phyloP scores from a whole-genome alignment of 495 filamentous ascomycete species.

The Penicillium samsonianum region DNA sequence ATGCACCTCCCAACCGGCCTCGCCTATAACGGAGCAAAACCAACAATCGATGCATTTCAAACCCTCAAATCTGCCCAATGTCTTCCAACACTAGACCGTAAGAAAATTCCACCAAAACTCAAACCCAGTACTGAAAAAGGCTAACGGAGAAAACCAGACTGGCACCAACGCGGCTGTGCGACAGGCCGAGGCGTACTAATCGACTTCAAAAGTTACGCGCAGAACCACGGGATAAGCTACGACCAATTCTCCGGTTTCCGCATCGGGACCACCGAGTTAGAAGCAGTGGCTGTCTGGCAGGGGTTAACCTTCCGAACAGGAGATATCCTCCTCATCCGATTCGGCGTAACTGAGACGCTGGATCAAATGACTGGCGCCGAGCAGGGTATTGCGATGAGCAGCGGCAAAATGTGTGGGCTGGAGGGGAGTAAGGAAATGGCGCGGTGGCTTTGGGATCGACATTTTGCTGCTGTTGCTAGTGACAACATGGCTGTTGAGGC shows the following conservation, averaged over 20 bases:
- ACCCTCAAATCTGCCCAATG: background rate
- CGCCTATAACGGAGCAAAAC: constrained; percentile 55
- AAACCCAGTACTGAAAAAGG: background rate
- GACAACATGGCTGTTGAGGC: constrained; percentile 36
- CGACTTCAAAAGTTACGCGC: constrained; percentile 45
- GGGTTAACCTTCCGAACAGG: constrained; percentile 37
- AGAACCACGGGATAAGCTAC: constrained; percentile 34
- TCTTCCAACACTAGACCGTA: constrained; percentile 29
- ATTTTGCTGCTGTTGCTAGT: constrained; percentile 36
- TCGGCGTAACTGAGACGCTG: constrained; percentile 44
- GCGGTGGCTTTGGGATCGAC: constrained; percentile 35
- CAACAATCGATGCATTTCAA: constrained; percentile 18
- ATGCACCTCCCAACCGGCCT: constrained; percentile 46
- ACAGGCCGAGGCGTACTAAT: constrained; percentile 48
- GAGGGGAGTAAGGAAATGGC: constrained; percentile 31
- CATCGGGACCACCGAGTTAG: constrained; percentile 34
- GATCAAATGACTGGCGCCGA: constrained; percentile 32
- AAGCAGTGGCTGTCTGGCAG: constrained; percentile 34
- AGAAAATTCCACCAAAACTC: background rate
- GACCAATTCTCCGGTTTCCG: constrained; percentile 35
- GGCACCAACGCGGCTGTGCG: constrained; percentile 40
- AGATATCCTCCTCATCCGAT: constrained; percentile 50
- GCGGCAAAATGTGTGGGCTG: constrained; percentile 20
- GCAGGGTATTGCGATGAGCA: constrained; percentile 22
- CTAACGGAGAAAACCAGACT: constrained; percentile 26